These are phyloP conservation scores for Gamarada debralockiae DNA, from an alignment of 495 filamentous ascomycete species.

Conservation along the genomic window DNA sequence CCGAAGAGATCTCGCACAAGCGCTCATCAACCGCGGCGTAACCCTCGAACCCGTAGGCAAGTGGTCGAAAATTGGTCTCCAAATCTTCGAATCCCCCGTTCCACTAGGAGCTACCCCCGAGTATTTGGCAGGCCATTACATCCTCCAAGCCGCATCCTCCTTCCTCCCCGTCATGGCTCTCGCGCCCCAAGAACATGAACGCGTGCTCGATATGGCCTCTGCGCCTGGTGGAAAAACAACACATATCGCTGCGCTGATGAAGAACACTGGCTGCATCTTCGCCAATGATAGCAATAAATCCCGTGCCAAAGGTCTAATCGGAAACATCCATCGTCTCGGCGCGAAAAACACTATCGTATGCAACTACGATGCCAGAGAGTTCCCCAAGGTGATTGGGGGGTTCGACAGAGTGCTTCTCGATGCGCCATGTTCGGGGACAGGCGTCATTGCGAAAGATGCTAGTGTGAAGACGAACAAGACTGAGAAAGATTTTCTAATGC, in stretches of 20 bases:
- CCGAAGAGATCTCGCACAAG: slow-evolving; percentile 85
- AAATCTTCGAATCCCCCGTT: slow-evolving; percentile 90
- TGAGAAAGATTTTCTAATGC: slow-evolving; percentile 83
- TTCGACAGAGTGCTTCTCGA: slow-evolving; percentile 84
- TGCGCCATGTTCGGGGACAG: slow-evolving; percentile 77
- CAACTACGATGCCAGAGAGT: slow-evolving; percentile 88
- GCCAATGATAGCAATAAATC: slow-evolving; percentile 94
- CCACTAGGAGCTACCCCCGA: slow-evolving; percentile 97
- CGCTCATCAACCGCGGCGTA: slow-evolving; percentile 95
- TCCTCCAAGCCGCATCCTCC: slow-evolving; percentile 92
- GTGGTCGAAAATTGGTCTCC: slow-evolving; percentile 96
- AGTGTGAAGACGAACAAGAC: slow-evolving; percentile 97
- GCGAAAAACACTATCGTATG: slow-evolving; percentile 92
- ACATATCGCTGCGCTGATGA: slow-evolving; percentile 95
- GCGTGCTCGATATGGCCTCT: slow-evolving; percentile 92
- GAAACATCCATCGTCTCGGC: slow-evolving; percentile 94
- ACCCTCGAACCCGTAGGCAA: slow-evolving; percentile 96
- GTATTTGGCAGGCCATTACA: slow-evolving; percentile 96
- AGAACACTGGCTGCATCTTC: slow-evolving; percentile 93
- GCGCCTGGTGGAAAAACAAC: slow-evolving; percentile 98
- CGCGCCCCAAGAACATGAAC: slow-evolving; percentile 87
- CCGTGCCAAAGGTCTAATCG: slow-evolving; percentile 93
- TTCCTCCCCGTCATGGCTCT: slow-evolving; percentile 98
- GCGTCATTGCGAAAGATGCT: slow-evolving; percentile 93
- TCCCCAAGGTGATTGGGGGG: slow-evolving; percentile 89